phyloP scores from a whole-genome alignment of 116 monocot genomes.

The Posidonia oceanica region DNA sequence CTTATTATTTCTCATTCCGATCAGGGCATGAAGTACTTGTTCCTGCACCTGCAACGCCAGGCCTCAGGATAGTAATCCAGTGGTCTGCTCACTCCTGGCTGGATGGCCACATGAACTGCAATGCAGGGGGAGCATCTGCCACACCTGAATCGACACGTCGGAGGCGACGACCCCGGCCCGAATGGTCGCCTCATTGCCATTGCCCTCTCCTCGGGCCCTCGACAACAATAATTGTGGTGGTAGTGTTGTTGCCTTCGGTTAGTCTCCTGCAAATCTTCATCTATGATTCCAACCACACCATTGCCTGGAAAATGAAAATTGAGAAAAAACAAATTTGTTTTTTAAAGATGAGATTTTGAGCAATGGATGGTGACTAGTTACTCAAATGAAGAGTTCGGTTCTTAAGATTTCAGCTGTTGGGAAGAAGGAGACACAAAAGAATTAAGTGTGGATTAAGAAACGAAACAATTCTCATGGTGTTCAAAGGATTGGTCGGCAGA shows the following conservation, averaged over 20 bases:
- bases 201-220: not conserved
- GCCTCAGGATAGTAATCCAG: slow-evolving; percentile 96
- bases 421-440: no score
- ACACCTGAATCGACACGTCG: slow-evolving; percentile 67
- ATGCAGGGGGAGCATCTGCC: slow-evolving; percentile 64
- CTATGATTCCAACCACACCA: no score
- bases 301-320: no score
- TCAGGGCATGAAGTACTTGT: slow-evolving; percentile 76
- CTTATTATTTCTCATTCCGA: not conserved
- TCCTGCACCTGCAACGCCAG: slow-evolving; percentile 87
- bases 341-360: no score
- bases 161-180: slow-evolving; percentile 81
- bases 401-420: no score
- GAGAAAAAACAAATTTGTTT: no score
- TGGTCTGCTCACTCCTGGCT: slow-evolving; percentile 44
- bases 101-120: slow-evolving; percentile 67
- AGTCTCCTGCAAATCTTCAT: not conserved
- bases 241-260: not conserved
- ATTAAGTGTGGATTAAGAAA: no score
- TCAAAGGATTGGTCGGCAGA: no score
- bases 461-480: no score
- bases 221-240: not conserved
- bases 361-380: no score
- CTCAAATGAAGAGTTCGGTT: no score
- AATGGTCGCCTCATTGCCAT: slow-evolving; percentile 18